Conservation (phyloP, 1,284 basidiomycete species). For the Austroboletus niveus region DNA sequence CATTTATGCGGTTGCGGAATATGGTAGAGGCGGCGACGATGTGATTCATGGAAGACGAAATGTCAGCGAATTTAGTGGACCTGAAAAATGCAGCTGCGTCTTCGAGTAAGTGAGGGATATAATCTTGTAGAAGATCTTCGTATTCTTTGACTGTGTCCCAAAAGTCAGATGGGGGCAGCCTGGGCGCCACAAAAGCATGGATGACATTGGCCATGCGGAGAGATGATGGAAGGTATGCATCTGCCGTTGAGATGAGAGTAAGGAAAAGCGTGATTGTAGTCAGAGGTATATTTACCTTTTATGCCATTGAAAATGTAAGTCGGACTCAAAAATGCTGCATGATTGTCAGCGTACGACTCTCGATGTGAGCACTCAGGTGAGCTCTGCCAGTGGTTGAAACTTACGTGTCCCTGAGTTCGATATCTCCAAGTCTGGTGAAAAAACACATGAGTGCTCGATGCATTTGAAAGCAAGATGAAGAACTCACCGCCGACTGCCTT, state of each 20-base stretch:
- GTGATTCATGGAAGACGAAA: slow-evolving; percentile 3
- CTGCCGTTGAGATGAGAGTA: not conserved
- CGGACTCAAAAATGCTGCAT: too few relatives aligned
- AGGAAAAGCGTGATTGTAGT: slow-evolving; percentile 1
- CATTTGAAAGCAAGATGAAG: not conserved
- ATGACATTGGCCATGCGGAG: not conserved
- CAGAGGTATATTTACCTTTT: not conserved
- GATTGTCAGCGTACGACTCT: too few relatives aligned
- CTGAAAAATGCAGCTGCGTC: not conserved
- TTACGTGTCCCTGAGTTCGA: too few relatives aligned
- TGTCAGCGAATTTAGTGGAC: slow-evolving; percentile 4
- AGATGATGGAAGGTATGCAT: not conserved
- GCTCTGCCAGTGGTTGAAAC: too few relatives aligned
- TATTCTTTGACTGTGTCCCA: slow-evolving; percentile 6
- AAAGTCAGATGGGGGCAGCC: slow-evolving; percentile 3
- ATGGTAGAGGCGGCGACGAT: slow-evolving; percentile 11
- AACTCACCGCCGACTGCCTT: not conserved
- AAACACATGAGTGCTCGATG: not conserved
- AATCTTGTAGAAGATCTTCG: slow-evolving; percentile 1
- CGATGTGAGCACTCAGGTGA: too few relatives aligned
- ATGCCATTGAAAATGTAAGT: not conserved
- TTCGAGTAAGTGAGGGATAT: slow-evolving; percentile 7
- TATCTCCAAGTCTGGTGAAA: too few relatives aligned
- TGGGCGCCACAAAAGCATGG: not conserved
- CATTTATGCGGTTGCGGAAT: slow-evolving; percentile 9